These are phyloP conservation scores for Phialocephala subalpina DNA, from an alignment of 2,329 filamentous ascomycete genomes.

Conservation along the genomic window DNA sequence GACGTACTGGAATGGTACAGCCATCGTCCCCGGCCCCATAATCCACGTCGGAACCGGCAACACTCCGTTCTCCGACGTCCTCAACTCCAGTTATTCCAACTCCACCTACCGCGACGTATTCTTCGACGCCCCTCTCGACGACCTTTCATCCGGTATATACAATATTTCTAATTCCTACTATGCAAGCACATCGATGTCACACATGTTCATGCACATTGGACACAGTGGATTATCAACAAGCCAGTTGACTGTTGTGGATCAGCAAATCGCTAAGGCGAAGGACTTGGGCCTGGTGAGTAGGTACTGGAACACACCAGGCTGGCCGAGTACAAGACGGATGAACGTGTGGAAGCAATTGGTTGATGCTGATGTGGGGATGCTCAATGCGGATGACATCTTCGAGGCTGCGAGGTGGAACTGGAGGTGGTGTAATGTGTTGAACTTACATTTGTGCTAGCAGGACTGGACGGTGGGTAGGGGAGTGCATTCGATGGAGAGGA, in stretches of 20 bases:
- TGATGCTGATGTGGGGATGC: constrained; percentile 48
- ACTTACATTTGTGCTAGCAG: constrained; percentile 28
- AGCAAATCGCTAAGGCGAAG: constrained; percentile 43
- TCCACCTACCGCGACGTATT: constrained; percentile 53
- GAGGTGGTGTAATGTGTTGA: constrained; percentile 31
- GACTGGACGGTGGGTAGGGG: background rate
- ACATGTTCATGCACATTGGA: constrained; percentile 13
- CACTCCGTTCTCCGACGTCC: constrained; percentile 52
- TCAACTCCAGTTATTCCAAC: constrained; percentile 41
- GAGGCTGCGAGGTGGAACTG: constrained; percentile 43
- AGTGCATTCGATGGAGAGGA: background rate
- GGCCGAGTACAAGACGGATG: constrained; percentile 48
- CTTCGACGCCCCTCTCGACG: constrained; percentile 54
- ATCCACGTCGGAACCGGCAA: constrained; percentile 60
- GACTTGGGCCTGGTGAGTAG: constrained; percentile 48
- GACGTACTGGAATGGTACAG: constrained; percentile 48
- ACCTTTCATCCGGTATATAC: constrained; percentile 29
- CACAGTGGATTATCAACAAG: constrained; percentile 26
- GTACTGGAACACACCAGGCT: constrained; percentile 53
- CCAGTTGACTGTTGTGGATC: constrained; percentile 36
- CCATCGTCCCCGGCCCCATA: constrained; percentile 47
- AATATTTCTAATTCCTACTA: constrained; percentile 42
- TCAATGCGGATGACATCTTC: constrained; percentile 53
- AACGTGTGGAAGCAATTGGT: constrained; percentile 50
- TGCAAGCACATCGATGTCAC: constrained; percentile 34